Base-by-base conservation (phyloP, 352 stramenopile species). In the Phytophthora syringae region DNA sequence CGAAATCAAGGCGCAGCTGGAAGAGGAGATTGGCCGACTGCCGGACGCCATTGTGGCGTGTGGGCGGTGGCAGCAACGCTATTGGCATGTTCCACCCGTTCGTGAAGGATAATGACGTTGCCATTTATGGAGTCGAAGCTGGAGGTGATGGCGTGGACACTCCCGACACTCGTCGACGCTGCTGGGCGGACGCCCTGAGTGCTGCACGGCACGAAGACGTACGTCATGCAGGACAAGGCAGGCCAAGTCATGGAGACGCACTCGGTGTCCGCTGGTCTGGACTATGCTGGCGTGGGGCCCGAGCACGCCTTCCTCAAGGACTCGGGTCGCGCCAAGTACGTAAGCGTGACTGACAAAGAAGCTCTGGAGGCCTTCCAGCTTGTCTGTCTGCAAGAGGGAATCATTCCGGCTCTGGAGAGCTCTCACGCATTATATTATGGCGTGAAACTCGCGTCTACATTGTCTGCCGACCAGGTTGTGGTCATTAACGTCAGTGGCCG, bases 81-180 rank as follows among this genome's bases (percentile, higher is more conserved):
- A 99, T 99, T 55, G 97, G 97, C 54, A 98, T 98, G 76, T 99
- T 99, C 78, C 85, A 98, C 76, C 93, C 96, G 22, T 99, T 99
- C 64, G 74, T 98, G 11, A 85, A 98, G 47, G 94, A 99, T 72
- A 74, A 87, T n/a, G 72, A 68, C 18, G 97, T 99, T 12, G 88
- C 72, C 21, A 92, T 99, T 54, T 95, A 99, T 61, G 97, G 97
- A 27, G 97, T 98, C 6, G 97, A 99, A 77, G 97, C 97, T 42
- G 97, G 95, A 36, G 97, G 97, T 56, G 92, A 99, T 34, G 95
- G 95, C n/a, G 78, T 95, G 5, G 86, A 94, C 53, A 94, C 86
- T 2, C 57, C 65, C 74, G 97, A 51, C 97, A 99, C 82, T 99
- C 95, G 60, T 98, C 97, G 4, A 99, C 97, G 36, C 72, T 99